Evolutionary conservation across 768 basidiomycete genomes (phyloP), one percentile per base, ranked within the genome.

Genomic region (Lactarius pseudohatsudake): DNA sequence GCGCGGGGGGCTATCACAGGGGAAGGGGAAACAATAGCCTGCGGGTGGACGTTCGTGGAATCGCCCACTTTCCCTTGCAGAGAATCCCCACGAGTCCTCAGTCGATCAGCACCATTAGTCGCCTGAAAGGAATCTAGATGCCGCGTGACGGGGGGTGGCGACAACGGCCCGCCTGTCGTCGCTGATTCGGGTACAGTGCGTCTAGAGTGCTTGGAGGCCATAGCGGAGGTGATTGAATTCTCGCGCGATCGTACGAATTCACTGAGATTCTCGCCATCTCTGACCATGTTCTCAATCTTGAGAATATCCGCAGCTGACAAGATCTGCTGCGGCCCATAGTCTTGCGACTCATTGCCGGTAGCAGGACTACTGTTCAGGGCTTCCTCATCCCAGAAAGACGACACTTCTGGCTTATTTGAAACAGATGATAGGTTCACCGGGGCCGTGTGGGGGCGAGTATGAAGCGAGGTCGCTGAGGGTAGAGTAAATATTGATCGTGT

Each of bases 271-370:
- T 62, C 57, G 72, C 73, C 82, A 73, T 70, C 75, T 55, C 65
- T 83, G 71, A 74, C 70, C 65, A 81, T 79, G 53, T 83, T 85
- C 71, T 88, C 87, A 11, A 89, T 76, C 74, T 81, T 80, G 26
- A 85, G 80, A 79, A 88, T 81, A 64, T 88, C 86, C 20, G 85
- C 86, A 28, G 86, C 84, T 18, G 87, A 85, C 82, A 89, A 82
- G 67, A 89, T 90, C 47, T 83, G 83, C 72, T 88, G 85, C 9
- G 86, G 86, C 5, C 77, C 79, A 74, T 87, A 86, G 34, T 87
- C 86, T 18, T 75, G 69, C 4, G 70, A 66, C 16, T 65, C 62
- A 6, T 68, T 67, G 57, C 80, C 79, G 65, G 80, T 81, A 54
- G 68, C 72, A 7, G 80, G 78, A n/a, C 69, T 68, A n/a, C 70